These are phyloP conservation scores for Lignosus rhinocerotis DNA, from an alignment of 1,284 basidiomycete species.

Conservation along the genomic window DNA sequence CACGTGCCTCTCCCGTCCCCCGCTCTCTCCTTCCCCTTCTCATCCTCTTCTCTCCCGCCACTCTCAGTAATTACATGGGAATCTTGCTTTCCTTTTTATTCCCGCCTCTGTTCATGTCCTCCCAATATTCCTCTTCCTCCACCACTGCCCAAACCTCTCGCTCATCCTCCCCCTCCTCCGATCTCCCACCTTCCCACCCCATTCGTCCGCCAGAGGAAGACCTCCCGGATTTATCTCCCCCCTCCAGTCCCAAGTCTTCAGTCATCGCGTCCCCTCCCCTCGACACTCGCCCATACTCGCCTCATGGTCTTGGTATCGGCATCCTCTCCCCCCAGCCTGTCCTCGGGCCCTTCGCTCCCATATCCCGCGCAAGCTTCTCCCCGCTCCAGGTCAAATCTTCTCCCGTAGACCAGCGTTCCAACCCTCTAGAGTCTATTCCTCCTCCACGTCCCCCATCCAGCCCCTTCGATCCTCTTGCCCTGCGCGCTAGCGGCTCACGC, in stretches of 20 bases:
- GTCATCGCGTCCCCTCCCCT: constrained; percentile 26
- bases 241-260: constrained; percentile 15
- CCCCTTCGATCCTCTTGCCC: constrained; percentile 15
- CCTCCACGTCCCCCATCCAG: constrained; percentile 12
- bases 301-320: constrained; percentile 32
- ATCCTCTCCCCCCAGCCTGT: constrained; percentile 30
- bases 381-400: constrained; percentile 26
- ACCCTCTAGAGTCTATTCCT: constrained; percentile 19
- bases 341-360: constrained; percentile 25
- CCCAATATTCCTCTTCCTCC: constrained; percentile 27
- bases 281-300: constrained; percentile 26
- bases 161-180: constrained; percentile 25
- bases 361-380: constrained; percentile 19
- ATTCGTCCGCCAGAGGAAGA: constrained; percentile 15
- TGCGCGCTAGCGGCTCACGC: constrained; percentile 10
- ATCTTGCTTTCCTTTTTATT: constrained; percentile 36
- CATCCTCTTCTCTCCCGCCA: constrained; percentile 1
- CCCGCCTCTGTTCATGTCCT: constrained; percentile 33
- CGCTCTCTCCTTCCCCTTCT: not conserved
- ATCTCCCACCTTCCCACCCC: constrained; percentile 9
- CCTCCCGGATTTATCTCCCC: constrained; percentile 13
- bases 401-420: constrained; percentile 23
- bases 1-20: constrained; percentile 15
- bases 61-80: constrained; percentile 32
- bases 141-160: constrained; percentile 27